Percentiles rank a stretch among this genome's conserved stretches.
Conservation (phyloP, 164 flowering plant genomes). For the Kingdonia uniflora region DNA sequence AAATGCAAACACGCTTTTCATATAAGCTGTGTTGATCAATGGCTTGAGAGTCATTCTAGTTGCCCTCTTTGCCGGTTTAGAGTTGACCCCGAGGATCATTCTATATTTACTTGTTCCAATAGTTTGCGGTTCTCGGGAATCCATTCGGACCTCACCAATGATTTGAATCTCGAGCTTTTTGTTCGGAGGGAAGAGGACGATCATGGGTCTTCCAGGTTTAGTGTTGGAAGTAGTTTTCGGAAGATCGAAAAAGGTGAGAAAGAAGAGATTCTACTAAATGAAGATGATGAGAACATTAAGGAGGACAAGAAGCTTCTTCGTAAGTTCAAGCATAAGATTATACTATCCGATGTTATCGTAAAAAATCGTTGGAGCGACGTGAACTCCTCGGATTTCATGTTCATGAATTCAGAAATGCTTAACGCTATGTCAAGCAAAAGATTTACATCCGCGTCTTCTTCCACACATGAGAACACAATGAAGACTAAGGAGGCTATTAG, state of each 20-base stretch:
- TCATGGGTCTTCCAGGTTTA: conserved; percentile 26
- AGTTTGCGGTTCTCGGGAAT: conserved; percentile 41
- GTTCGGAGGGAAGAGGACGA: conserved; percentile 22
- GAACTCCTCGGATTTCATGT: conserved; percentile 62
- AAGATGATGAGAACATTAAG: conserved; percentile 1
- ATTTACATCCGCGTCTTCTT: conserved; percentile 16
- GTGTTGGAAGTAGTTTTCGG: conserved; percentile 28
- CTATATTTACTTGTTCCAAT: conserved; percentile 28
- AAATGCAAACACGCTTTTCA: conserved; percentile 90
- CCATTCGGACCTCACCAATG: conserved; percentile 29
- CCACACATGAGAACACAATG: conserved; percentile 1
- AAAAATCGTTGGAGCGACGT: conserved; percentile 78
- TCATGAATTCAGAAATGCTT: conserved; percentile 60
- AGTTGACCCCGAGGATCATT: conserved; percentile 36
- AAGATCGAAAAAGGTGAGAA: conserved; percentile 4
- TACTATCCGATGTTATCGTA: conserved; percentile 47
- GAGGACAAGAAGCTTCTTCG: conserved; percentile 22
- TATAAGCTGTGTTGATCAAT: conserved; percentile 61
- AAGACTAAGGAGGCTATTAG: conserved; percentile 26
- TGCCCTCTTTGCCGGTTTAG: conserved; percentile 76
- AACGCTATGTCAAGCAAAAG: conserved; percentile 30
- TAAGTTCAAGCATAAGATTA: conserved; percentile 52
- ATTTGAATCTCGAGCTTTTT: conserved; percentile 29
- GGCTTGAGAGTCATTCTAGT: conserved; percentile 86
- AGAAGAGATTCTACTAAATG: background rate